Evolutionary conservation across 148 eudicot genomes (phyloP), one percentile per base, ranked within the genome.

Genomic region (Cornus florida): DNA sequence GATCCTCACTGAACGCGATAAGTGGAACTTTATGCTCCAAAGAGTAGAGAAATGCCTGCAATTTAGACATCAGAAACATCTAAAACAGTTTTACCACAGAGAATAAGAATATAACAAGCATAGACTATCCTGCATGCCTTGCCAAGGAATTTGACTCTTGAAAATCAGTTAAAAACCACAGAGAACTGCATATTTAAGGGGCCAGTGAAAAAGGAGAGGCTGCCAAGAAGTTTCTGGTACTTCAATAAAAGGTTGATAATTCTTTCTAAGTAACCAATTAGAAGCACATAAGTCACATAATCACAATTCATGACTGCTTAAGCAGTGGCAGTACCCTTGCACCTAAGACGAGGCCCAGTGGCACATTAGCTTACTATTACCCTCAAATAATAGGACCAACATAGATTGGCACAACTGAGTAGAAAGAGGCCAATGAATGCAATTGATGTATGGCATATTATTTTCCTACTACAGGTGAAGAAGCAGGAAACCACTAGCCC

Each of bases 41-140:
- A 59, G 98, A 93, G 85, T 95, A 95, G 28, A 82, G 71, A 80
- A 90, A 91, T 75, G 87, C 98, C 97, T 95, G 90, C 73, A 88
- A 76, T n/a, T 33, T 1, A 79, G 56, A 80, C 8, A 81, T 66
- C 50, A 64, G 24, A 16, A 68, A 71, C 10, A 72, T 14, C 14
- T 33, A 53, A 53, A 67, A 17, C 0, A 17, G 7, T 62, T 62
- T n/a, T 17, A 62, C 66, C 14, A 53, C 3, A 53, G 17, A 53
- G 17, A 53, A 53, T 2, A 11, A 4, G 17, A 53, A 53, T 7
- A 23, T 31, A 32, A 69, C 67, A 69, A 53, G 31, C 22, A 22
- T 17, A 35, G 69, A 33, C 48, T 28, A 16, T 22, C 64, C 7
- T 12, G 6, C 74, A 59, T 20, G 69, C 38, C 59, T 39, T 14